Conservation (phyloP, 495 filamentous ascomycete genomes). For the Podospora bellae-mahoneyi region DNA sequence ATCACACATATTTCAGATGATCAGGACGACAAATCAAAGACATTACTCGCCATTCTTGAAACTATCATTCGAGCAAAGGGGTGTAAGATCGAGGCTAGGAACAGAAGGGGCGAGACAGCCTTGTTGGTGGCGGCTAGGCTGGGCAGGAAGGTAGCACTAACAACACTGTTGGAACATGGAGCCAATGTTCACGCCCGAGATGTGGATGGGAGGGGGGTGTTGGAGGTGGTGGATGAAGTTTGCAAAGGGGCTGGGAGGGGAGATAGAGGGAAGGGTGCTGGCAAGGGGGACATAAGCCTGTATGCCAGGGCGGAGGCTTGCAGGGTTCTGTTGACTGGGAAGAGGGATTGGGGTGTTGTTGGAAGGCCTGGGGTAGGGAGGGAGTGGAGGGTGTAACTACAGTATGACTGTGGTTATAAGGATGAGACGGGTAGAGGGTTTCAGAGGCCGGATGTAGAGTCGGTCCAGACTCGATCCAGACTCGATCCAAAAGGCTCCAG, state of each 20-base stretch:
- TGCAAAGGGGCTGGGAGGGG: conserved; percentile 28
- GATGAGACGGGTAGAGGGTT: neutral
- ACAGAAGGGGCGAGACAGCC: conserved; percentile 46
- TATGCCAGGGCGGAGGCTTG: conserved; percentile 35
- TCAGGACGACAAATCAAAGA: conserved; percentile 39
- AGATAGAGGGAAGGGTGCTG: conserved; percentile 12
- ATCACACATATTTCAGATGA: conserved; percentile 41
- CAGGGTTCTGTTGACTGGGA: conserved; percentile 31
- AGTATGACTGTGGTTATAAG: neutral
- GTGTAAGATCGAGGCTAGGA: conserved; percentile 40
- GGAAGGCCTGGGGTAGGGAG: conserved; percentile 14
- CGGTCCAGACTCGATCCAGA: too few species aligned
- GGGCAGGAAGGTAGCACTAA: conserved; percentile 44
- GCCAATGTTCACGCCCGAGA: conserved; percentile 46
- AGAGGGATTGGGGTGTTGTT: conserved; percentile 28
- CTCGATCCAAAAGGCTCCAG: too few species aligned
- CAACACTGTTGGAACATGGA: conserved; percentile 40
- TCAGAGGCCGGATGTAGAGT: too few species aligned
- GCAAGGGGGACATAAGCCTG: conserved; percentile 20
- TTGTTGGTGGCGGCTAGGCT: conserved; percentile 44
- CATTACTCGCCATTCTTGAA: conserved; percentile 30
- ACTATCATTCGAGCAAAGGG: conserved; percentile 31
- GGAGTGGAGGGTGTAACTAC: conserved; percentile 17
- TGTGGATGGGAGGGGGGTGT: conserved; percentile 34
- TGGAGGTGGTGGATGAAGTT: conserved; percentile 37